Percentiles rank a stretch among this genome's conserved stretches.
Conservation (phyloP, 2,329 filamentous ascomycete genomes). For the Sporothrix brunneoviolacea region DNA sequence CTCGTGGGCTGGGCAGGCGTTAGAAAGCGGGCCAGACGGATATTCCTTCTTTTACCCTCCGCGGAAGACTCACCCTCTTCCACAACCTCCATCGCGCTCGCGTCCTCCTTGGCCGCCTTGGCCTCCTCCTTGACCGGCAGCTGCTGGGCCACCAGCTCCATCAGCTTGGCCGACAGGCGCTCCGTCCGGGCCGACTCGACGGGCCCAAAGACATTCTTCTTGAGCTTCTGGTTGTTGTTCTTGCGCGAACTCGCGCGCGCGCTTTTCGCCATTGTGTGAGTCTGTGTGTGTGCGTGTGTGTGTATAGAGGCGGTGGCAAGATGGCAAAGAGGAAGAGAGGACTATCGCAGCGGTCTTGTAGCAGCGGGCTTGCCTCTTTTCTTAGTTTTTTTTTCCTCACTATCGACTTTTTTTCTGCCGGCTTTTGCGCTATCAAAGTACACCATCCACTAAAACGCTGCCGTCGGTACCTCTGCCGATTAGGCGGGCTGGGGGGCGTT, state of each 20-base stretch:
- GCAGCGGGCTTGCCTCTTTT: not conserved
- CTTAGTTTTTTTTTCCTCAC: not conserved
- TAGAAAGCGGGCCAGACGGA: no score
- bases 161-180: slow-evolving; percentile 77
- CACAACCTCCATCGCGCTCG: no score
- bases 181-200: slow-evolving; percentile 71
- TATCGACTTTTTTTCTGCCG: slow-evolving; percentile 15
- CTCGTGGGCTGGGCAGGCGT: not conserved
- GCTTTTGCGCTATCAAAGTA: slow-evolving; percentile 9
- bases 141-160: slow-evolving; percentile 65
- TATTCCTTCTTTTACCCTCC: no score
- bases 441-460: not conserved
- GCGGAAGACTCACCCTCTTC: no score
- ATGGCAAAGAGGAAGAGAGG: no score
- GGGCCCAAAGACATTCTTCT: slow-evolving; percentile 76
- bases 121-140: slow-evolving; percentile 27
- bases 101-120: slow-evolving; percentile 34
- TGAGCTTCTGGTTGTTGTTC: slow-evolving; percentile 74
- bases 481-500: not conserved
- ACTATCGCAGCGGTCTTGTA: no score
- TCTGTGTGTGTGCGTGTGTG: no score
- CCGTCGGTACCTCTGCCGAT: not conserved
- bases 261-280: slow-evolving; percentile 71
- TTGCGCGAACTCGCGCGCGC: slow-evolving; percentile 73
- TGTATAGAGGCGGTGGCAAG: not conserved